Evolutionary conservation across 352 stramenopile genomes (phyloP).

Genomic region (Pythium monospermum): DNA sequence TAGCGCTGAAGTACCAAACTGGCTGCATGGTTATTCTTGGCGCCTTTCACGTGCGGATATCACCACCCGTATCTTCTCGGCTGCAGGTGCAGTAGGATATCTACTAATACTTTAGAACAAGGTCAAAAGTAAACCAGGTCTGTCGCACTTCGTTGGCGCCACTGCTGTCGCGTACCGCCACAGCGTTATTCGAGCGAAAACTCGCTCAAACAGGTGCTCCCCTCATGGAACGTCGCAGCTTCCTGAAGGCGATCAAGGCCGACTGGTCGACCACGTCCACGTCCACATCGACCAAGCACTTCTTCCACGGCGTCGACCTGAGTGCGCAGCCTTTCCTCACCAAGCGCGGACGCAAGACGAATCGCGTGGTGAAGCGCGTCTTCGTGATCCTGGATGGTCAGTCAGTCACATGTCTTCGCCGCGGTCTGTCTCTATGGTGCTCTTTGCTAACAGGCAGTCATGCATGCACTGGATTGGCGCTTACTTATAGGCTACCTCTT

Average conservation of each 20-base stretch:
- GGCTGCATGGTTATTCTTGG: conserved; percentile 12
- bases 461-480: not conserved
- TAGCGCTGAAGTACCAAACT: no score
- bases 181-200: no score
- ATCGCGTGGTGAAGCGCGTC: conserved; percentile 61
- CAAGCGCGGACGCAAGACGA: conserved; percentile 62
- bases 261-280: not conserved
- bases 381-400: conserved; percentile 74
- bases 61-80: not conserved
- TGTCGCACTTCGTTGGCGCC: no score
- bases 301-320: conserved; percentile 65
- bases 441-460: not conserved
- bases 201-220: no score
- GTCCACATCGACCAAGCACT: conserved; percentile 14
- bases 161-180: no score
- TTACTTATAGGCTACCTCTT: conserved; percentile 60
- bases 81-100: not conserved
- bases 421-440: not conserved
- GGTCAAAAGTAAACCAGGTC: no score
- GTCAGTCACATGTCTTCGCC: not conserved
- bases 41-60: not conserved
- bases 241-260: conserved; percentile 6
- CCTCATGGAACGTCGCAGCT: conserved; percentile 24
- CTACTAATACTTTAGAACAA: no score
- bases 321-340: conserved; percentile 62